phyloP scores from a whole-genome alignment of 192 early-diverging fungal genomes.

The Rhizoclosmatium globosum region DNA sequence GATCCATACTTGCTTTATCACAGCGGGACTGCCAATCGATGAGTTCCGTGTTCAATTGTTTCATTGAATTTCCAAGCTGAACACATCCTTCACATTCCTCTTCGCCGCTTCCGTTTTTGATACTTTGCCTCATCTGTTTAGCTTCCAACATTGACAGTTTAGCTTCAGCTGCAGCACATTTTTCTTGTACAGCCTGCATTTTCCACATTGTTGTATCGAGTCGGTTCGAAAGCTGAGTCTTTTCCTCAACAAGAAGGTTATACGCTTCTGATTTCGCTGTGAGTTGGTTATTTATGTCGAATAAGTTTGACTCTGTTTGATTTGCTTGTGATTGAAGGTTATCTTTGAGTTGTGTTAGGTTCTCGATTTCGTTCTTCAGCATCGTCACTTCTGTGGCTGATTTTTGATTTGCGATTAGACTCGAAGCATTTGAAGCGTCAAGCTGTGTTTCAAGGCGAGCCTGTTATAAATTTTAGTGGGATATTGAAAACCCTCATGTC shows the following conservation, averaged over 20 bases:
- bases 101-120: not conserved
- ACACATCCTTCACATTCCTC: slow-evolving; percentile 15
- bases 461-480: too few species aligned
- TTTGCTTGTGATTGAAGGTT: not conserved
- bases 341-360: not conserved
- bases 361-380: not conserved
- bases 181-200: slow-evolving; percentile 24
- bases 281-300: not conserved
- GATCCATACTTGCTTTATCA: slow-evolving; percentile 24
- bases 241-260: slow-evolving; percentile 11
- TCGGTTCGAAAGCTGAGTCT: slow-evolving; percentile 22
- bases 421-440: too few species aligned
- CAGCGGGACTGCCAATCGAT: slow-evolving; percentile 22
- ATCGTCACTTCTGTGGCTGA: not conserved
- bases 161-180: slow-evolving; percentile 16
- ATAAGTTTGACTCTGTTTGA: slow-evolving; percentile 4
- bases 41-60: slow-evolving; percentile 9
- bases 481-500: too few species aligned
- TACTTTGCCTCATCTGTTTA: not conserved
- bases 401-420: not conserved
- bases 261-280: not conserved
- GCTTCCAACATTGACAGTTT: slow-evolving; percentile 13
- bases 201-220: slow-evolving; percentile 32
- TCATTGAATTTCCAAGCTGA: slow-evolving; percentile 24
- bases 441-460: too few species aligned